Evolutionary conservation across 164 flowering plant genomes (phyloP).

Genomic region (Piper betle): DNA sequence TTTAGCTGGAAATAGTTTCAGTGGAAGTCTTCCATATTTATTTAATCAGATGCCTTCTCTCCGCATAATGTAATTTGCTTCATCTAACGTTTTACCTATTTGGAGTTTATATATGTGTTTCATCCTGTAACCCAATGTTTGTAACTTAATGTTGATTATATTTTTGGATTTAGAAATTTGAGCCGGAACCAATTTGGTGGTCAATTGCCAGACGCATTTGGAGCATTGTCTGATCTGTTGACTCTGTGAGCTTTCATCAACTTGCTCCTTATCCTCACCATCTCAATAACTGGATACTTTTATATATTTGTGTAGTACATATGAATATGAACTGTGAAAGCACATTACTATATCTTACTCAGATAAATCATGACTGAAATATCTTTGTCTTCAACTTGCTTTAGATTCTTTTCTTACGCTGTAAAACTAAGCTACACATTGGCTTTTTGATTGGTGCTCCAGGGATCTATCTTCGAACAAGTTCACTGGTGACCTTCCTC

Average conservation of each 20-base stretch:
- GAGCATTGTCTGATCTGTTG: conserved; percentile 43
- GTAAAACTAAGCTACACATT: not conserved
- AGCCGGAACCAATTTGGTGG: conserved; percentile 57
- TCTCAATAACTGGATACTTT: not conserved
- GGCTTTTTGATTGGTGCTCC: conserved; percentile 8
- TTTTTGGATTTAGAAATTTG: conserved; percentile 37
- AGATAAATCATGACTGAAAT: too few species aligned
- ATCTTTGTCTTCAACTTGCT: not conserved
- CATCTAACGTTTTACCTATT: not conserved
- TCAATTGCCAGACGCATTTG: conserved; percentile 38
- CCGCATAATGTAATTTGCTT: conserved; percentile 44
- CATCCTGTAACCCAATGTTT: not conserved
- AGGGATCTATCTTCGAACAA: conserved; percentile 83
- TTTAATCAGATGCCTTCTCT: conserved; percentile 46
- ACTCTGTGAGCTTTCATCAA: conserved; percentile 41
- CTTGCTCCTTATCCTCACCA: not conserved
- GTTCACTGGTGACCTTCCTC: conserved; percentile 60
- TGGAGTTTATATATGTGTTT: too few species aligned
- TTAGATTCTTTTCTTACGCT: not conserved
- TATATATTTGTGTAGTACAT: too few species aligned
- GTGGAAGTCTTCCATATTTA: conserved; percentile 51
- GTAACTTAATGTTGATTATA: not conserved
- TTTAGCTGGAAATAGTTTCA: conserved; percentile 53
- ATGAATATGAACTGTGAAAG: too few species aligned
- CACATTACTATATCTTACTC: too few species aligned